A percentile compares a stretch with the other conserved stretches of the same genome.
Evolutionary conservation across 2,329 filamentous ascomycete species (phyloP).

Genomic region (Pseudogymnoascus sp.): DNA sequence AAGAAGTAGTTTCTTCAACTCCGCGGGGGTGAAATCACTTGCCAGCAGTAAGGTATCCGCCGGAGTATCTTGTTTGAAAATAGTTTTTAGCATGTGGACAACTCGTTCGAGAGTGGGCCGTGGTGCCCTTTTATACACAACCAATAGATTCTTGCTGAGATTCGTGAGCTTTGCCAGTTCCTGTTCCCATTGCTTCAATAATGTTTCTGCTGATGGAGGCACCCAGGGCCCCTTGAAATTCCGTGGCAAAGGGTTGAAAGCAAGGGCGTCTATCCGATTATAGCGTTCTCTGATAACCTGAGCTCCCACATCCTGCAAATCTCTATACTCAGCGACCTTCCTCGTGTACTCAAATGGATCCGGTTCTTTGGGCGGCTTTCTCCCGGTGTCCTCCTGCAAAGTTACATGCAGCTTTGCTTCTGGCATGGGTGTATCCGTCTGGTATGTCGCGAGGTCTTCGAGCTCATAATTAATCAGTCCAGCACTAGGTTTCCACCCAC

Average conservation of each 20-base stretch:
- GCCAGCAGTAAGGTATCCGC: not conserved
- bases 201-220: not conserved
- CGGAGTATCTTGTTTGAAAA: not conserved
- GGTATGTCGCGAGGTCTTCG: not conserved
- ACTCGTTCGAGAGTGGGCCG: not conserved
- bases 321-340: not conserved
- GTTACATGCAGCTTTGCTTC: slow-evolving; percentile 1
- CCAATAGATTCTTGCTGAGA: not conserved
- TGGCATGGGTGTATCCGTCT: not conserved
- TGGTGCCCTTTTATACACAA: not conserved
- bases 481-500: not conserved
- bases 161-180: not conserved
- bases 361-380: not conserved
- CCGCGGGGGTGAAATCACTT: not conserved
- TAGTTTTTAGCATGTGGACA: not conserved
- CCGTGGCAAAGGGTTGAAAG: not conserved
- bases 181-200: not conserved
- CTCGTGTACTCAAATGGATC: slow-evolving; percentile 3
- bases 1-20: not conserved
- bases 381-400: not conserved
- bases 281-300: not conserved
- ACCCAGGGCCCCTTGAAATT: slow-evolving; percentile 1
- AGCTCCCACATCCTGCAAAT: not conserved
- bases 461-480: not conserved
- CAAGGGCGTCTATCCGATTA: not conserved